Percentiles rank a stretch among this genome's conserved stretches.
phyloP scores from a whole-genome alignment of 805 yeast genomes.

The Candida namnaoensis region DNA sequence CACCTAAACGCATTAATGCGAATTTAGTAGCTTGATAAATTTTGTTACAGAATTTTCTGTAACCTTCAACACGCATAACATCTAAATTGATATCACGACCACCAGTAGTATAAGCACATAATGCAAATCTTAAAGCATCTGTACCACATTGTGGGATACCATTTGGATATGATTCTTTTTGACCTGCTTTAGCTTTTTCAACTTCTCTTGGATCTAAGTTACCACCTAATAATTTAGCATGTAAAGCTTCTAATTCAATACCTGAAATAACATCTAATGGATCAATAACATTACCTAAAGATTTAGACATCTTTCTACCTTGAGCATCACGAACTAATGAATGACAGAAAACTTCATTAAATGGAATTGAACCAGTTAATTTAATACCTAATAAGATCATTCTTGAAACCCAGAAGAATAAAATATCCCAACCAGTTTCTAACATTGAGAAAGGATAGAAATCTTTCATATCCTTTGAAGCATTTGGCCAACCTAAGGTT shows the following conservation, averaged over 20 bases:
- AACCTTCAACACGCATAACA: conserved; percentile 94
- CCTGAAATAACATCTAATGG: conserved; percentile 93
- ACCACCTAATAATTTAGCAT: conserved; percentile 68
- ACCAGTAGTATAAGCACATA: conserved; percentile 97
- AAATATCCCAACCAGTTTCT: conserved; percentile 99
- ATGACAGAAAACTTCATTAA: conserved; percentile 96
- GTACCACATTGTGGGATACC: conserved; percentile 99
- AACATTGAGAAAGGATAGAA: conserved; percentile 90
- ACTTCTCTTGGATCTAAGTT: conserved; percentile 87
- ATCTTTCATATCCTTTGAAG: conserved; percentile 60
- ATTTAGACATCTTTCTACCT: conserved; percentile 98
- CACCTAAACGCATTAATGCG: conserved; percentile 87
- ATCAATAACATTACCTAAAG: conserved; percentile 93
- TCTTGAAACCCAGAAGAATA: conserved; percentile 98
- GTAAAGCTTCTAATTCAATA: conserved; percentile 70
- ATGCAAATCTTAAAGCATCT: conserved; percentile 95
- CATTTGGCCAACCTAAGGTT: conserved; percentile 92
- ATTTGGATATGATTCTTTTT: conserved; percentile 81
- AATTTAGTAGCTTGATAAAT: conserved; percentile 98
- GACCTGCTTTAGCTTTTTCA: conserved; percentile 82
- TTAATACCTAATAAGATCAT: conserved; percentile 90
- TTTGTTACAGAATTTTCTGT: conserved; percentile 99
- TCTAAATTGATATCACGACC: conserved; percentile 97
- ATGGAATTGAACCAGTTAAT: conserved; percentile 86
- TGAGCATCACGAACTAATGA: conserved; percentile 98